Evolutionary conservation across 176 grass and related monocot genomes (phyloP), one percentile per base, ranked within the genome.

Genomic region (Paspalum vaginatum): DNA sequence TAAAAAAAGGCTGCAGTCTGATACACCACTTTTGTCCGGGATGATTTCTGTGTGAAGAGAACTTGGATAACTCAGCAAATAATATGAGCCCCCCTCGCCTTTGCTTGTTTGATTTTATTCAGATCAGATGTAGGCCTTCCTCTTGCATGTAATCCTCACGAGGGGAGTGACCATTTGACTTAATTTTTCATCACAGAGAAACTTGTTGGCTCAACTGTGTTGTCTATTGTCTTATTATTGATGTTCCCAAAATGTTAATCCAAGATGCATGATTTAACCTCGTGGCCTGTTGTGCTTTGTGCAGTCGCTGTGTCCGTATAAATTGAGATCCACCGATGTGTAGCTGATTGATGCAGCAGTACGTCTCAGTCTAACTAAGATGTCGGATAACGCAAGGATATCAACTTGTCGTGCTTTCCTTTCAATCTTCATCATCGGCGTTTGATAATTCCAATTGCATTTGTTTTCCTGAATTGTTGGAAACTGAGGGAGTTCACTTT

Each of bases 101-200:
- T 85, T 38, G 60, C 77, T 81, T 85, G 69, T 84, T 80, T 84
- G 68, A 62, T 88, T 65, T 79, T 57, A 63, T 78, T 61, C 57
- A 78, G 70, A 76, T 61, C 57, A 78, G 70, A 76, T 89, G 82
- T 89, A 89, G 87, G 56, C 27, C 17, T 81, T 81, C 59, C 54
- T 76, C 49, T 85, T 71, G 38, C 70, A 57, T 85, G 70, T 85
- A 85, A 85, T 49, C 55, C 77, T 63, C 39, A 21, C 24, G 52
- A 75, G 45, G 13, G 53, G 82, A 70, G 27, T 61, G 87, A 69
- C 75, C 17, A 56, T 70, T 21, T 71, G 27, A 68, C 14, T 69
- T 87, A 4, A 15, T 75, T 70, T 76, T 68, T 55, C 38, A 24
- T 70, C 38, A 39, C 49, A 74, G 50, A 78, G 49, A 80, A 76